A percentile compares a stretch with the other conserved stretches of the same genome.
phyloP scores from a whole-genome alignment of 1,284 basidiomycete genomes.

The Sporisorium reilianum region DNA sequence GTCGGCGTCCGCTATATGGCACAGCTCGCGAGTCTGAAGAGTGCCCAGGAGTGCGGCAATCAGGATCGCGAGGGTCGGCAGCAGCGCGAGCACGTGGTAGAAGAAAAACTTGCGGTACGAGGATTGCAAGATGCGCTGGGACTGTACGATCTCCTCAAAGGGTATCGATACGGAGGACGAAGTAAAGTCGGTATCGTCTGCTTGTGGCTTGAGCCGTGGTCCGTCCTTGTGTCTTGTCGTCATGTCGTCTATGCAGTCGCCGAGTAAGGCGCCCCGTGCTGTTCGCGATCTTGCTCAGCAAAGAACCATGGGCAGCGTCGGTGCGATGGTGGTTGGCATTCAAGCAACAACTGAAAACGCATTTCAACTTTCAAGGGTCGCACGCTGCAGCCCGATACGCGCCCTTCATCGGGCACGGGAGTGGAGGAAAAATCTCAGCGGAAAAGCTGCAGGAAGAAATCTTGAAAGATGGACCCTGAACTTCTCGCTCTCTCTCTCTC shows the following conservation, averaged over 20 bases:
- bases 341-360: not conserved
- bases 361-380: slow-evolving; percentile 2
- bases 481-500: not conserved
- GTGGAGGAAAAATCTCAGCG: not conserved
- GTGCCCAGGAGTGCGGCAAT: slow-evolving; percentile 20
- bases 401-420: not conserved
- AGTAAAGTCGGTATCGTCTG: slow-evolving; percentile 21
- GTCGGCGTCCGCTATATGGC: slow-evolving; percentile 27
- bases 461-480: slow-evolving; percentile 2
- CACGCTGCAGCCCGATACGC: slow-evolving; percentile 9
- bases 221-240: slow-evolving; percentile 1
- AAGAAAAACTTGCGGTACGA: slow-evolving; percentile 38
- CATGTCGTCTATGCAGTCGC: slow-evolving; percentile 6
- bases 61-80: slow-evolving; percentile 31
- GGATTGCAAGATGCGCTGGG: slow-evolving; percentile 20
- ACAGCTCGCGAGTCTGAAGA: slow-evolving; percentile 28
- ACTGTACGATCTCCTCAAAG: slow-evolving; percentile 16
- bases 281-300: not conserved
- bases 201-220: not conserved
- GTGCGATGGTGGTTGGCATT: slow-evolving; percentile 1
- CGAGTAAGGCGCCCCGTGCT: slow-evolving; percentile 1
- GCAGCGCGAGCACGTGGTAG: slow-evolving; percentile 23
- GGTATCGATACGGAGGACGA: slow-evolving; percentile 26
- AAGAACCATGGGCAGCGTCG: slow-evolving; percentile 5
- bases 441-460: slow-evolving; percentile 5